phyloP scores from a whole-genome alignment of 2,329 filamentous ascomycete genomes.

The Colletotrichum kahawae region DNA sequence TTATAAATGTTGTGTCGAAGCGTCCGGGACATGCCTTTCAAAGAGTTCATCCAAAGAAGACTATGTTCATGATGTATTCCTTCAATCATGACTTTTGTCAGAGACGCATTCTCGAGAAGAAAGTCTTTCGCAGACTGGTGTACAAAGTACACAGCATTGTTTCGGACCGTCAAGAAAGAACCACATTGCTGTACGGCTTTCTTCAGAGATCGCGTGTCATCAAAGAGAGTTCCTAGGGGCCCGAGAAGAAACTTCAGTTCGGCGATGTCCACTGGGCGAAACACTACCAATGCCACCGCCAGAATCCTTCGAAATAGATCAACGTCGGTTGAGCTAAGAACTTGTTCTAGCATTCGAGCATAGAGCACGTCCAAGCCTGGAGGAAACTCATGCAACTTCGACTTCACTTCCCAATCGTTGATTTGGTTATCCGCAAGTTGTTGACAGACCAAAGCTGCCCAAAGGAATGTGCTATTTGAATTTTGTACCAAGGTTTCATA shows the following conservation, averaged over 20 bases:
- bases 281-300: constrained; percentile 29
- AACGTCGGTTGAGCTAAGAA: too few relatives aligned
- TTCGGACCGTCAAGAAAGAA: constrained; percentile 31
- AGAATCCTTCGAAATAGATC: too few relatives aligned
- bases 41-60: too few relatives aligned
- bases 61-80: too few relatives aligned
- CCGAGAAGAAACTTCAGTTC: constrained; percentile 34
- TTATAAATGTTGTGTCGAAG: too few relatives aligned
- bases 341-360: too few relatives aligned
- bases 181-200: neutral
- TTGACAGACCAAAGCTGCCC: constrained; percentile 33
- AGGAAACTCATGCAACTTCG: constrained; percentile 29
- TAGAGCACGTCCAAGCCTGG: constrained; percentile 41
- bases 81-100: too few relatives aligned
- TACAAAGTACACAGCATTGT: constrained; percentile 38
- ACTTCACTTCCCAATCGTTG: neutral
- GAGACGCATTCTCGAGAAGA: constrained; percentile 27
- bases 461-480: constrained; percentile 43
- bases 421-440: neutral
- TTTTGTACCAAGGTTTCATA: constrained; percentile 30
- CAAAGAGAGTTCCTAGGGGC: neutral
- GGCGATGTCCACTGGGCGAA: constrained; percentile 34
- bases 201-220: neutral
- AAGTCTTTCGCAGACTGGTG: constrained; percentile 51
- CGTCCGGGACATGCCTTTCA: too few relatives aligned